phyloP scores from a whole-genome alignment of 441 rosid genomes.

The Adansonia madagascariensis region DNA sequence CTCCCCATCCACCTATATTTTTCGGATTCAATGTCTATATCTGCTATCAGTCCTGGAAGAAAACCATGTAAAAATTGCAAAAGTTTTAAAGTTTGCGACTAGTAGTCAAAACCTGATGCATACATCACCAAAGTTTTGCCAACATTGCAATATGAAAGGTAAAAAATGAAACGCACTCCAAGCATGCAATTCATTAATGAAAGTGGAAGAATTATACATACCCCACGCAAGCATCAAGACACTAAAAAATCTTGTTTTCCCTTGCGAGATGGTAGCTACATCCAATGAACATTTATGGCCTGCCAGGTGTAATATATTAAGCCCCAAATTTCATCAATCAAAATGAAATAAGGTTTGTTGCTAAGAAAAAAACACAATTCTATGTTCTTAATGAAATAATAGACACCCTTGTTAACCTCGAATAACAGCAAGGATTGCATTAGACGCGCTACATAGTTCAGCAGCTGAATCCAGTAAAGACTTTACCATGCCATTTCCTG shows the following conservation, averaged over 20 bases:
- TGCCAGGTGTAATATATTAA: slow-evolving; percentile 34
- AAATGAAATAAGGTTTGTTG: slow-evolving; percentile 4
- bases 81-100: slow-evolving; percentile 1
- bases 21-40: slow-evolving; percentile 92
- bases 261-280: slow-evolving; percentile 81
- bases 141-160: slow-evolving; percentile 11
- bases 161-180: not conserved
- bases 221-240: slow-evolving; percentile 98
- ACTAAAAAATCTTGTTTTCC: slow-evolving; percentile 66
- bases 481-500: slow-evolving; percentile 93
- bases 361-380: slow-evolving; percentile 17
- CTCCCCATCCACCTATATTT: slow-evolving; percentile 95
- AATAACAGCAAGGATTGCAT: slow-evolving; percentile 74
- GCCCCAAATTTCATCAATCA: slow-evolving; percentile 16
- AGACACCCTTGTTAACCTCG: slow-evolving; percentile 56
- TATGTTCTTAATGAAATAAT: slow-evolving; percentile 17
- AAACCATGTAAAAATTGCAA: slow-evolving; percentile 14
- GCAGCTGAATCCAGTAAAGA: slow-evolving; percentile 78
- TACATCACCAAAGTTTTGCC: slow-evolving; percentile 3
- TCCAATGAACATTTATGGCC: slow-evolving; percentile 75
- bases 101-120: not conserved
- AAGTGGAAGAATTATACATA: slow-evolving; percentile 34
- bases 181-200: slow-evolving; percentile 16
- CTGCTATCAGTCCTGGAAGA: slow-evolving; percentile 83
- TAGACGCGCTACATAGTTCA: slow-evolving; percentile 60